A percentile compares a stretch with the other conserved stretches of the same genome.
These are phyloP conservation scores for Solanum virginianum DNA, from an alignment of 257 asterid species.

Conservation along the genomic window DNA sequence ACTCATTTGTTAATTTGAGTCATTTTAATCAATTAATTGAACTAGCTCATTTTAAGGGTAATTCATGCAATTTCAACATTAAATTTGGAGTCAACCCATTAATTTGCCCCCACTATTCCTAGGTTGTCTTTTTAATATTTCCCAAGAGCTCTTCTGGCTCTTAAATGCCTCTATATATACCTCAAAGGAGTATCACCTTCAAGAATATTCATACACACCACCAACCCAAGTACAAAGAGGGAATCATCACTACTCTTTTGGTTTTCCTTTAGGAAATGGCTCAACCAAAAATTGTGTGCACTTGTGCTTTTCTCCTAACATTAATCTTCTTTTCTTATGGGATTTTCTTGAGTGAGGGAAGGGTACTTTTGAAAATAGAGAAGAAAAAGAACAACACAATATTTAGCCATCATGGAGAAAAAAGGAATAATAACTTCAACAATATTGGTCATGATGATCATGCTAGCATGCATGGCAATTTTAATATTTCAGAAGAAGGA, in stretches of 20 bases:
- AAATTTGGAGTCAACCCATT: not conserved
- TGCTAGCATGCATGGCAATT: not conserved
- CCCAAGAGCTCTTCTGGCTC: not conserved
- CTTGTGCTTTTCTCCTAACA: slow-evolving; percentile 1
- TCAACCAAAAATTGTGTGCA: not conserved
- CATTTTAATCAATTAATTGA: not conserved
- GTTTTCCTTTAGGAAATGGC: not conserved
- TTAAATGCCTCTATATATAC: not conserved
- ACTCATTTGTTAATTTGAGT: not conserved
- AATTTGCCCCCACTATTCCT: not conserved
- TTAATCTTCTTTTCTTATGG: not conserved
- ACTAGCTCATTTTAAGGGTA: not conserved
- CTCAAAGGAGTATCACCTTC: not conserved
- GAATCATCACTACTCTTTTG: not conserved
- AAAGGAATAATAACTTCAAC: not conserved
- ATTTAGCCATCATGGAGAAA: not conserved
- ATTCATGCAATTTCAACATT: not conserved
- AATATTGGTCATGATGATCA: not conserved
- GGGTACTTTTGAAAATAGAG: not conserved
- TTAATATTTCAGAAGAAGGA: not conserved
- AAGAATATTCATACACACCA: not conserved
- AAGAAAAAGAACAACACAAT: not conserved
- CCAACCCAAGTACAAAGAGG: not conserved
- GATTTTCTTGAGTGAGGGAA: not conserved
- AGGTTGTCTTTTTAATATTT: not conserved